Conservation (phyloP, 306 rosid genomes). For the Cyclanthera cordifolia region DNA sequence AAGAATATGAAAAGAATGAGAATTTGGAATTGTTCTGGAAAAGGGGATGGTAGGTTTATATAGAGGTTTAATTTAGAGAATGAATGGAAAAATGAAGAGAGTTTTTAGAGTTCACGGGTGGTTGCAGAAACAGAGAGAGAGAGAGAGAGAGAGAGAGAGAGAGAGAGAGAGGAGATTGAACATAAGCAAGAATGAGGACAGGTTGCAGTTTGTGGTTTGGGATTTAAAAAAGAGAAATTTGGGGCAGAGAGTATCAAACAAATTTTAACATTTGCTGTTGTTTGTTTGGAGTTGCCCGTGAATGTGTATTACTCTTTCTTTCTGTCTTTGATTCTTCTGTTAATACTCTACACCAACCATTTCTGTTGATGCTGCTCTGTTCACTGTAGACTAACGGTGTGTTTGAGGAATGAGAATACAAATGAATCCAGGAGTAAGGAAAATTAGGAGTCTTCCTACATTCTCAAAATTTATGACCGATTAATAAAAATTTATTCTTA, state of each 20-base stretch:
- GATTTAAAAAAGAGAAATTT: too few relatives aligned
- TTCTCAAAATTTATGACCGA: too few relatives aligned
- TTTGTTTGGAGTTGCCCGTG: constrained; percentile 61
- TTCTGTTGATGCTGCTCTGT: not conserved
- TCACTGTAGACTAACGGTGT: too few relatives aligned
- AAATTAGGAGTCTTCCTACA: too few relatives aligned
- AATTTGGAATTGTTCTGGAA: constrained; percentile 3
- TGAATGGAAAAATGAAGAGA: constrained; percentile 17
- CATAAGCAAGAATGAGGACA: too few relatives aligned
- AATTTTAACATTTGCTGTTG: constrained; percentile 22
- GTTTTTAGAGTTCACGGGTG: constrained; percentile 67
- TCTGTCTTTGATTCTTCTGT: not conserved
- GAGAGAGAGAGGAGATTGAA: constrained; percentile 14
- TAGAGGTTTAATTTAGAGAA: constrained; percentile 19
- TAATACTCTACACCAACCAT: too few relatives aligned
- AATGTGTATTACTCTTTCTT: constrained; percentile 20
- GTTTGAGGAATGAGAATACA: too few relatives aligned
- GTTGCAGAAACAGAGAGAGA: constrained; percentile 24
- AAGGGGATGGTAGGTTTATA: constrained; percentile 16
- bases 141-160: constrained; percentile 24
- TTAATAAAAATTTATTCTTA: too few relatives aligned
- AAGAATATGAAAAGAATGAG: not conserved
- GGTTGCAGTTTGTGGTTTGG: constrained; percentile 16
- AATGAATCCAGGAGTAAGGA: too few relatives aligned
- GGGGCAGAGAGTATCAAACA: too few relatives aligned